Percentiles rank a stretch among this genome's conserved stretches.
Conservation (phyloP, 106 monocot genomes). For the Agapanthus africanus region DNA sequence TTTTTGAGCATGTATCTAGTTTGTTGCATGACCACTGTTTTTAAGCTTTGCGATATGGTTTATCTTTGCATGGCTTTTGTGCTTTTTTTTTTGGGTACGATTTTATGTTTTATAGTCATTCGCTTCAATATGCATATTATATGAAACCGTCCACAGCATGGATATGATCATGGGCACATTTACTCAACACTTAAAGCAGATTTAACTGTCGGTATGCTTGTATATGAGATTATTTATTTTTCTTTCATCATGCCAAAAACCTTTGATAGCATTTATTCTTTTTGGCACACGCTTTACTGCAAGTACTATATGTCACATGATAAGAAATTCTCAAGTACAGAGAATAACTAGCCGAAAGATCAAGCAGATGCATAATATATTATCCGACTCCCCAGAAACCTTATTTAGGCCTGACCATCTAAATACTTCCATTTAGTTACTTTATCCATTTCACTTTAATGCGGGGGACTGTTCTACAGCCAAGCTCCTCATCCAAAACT, state of each 20-base stretch:
- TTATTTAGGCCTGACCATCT: neutral
- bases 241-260: neutral
- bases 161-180: neutral
- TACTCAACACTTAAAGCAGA: neutral
- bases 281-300: too few species aligned
- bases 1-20: neutral
- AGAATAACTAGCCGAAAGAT: neutral
- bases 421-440: neutral
- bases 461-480: too few species aligned
- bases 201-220: neutral
- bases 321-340: neutral
- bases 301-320: too few species aligned
- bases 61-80: neutral
- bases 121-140: neutral
- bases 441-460: neutral
- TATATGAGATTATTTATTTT: neutral
- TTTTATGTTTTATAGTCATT: neutral
- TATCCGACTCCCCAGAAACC: neutral
- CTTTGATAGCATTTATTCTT: neutral
- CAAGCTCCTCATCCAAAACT: neutral
- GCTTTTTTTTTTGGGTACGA: neutral
- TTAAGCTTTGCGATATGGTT: neutral
- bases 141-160: neutral
- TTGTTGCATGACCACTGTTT: neutral
- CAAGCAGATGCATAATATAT: neutral